Evolutionary conservation across 192 early-diverging fungal species (phyloP), one percentile per base, ranked within the genome.

Genomic region (Spizellomyces punctatus): DNA sequence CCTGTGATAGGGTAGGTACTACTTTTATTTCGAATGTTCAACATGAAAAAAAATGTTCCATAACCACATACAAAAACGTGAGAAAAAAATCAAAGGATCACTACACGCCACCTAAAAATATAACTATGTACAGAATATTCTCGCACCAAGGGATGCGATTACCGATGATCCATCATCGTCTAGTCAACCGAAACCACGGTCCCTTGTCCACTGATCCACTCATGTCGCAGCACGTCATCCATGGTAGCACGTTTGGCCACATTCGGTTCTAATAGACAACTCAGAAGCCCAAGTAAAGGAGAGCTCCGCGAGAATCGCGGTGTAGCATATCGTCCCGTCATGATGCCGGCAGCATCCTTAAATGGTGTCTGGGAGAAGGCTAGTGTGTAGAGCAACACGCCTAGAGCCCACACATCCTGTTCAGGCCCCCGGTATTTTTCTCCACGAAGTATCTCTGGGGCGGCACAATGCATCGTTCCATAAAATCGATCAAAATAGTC

Each of bases 321-420:
- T 52, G 52, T 2, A 12, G 58, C 17, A 19, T 16, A 67, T 10
- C 76, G 54, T 12, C 72, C 70, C 48, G 41, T 36, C 21, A 36
- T 19, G 10, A 66, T 65, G 5, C 62, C 48, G 9, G 48, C 46
- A 17, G 67, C 61, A 6, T 67, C 65, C 42, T 63, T 52, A 27
- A 77, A 76, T 46, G 73, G 73, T 49, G 86, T 81, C 67, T 89
- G 82, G 63, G 82, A 84, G 73, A 86, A 92, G 36, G 91, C 79
- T 22, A 94, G 69, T 0, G 89, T 91, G 76, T 89, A 94, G 47
- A 94, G 74, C 12, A 94, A 68, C 47, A 93, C 89, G 22, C 92
- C 93, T 0, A 95, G 71, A 3, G 86, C 85, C 93, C 93, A 95
- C 36, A 95, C 86, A 75, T 95, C 93, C 10, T 72, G 80, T 73